These are phyloP conservation scores for Pezicula carpinea DNA, from an alignment of 2,329 filamentous ascomycete species.

Conservation along the genomic window DNA sequence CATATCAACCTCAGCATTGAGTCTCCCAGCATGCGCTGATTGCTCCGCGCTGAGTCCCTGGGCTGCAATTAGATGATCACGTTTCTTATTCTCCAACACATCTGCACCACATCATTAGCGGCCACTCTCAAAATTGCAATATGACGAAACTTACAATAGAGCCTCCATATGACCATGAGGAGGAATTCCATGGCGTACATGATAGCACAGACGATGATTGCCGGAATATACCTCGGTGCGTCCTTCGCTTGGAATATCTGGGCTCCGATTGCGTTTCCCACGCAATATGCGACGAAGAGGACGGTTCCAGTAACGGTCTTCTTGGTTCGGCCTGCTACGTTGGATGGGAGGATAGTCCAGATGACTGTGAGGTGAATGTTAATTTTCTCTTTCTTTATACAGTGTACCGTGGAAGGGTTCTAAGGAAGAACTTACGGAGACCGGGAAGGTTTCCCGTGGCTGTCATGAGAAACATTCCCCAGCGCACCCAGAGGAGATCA, in stretches of 20 bases:
- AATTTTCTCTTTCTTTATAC: neutral
- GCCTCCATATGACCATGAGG: neutral
- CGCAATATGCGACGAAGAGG: constrained; percentile 41
- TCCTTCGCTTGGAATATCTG: constrained; percentile 46
- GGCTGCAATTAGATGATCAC: neutral
- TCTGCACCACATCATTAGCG: neutral
- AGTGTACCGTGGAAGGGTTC: too few species aligned
- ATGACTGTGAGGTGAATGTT: constrained; percentile 19
- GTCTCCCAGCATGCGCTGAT: neutral
- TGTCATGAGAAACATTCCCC: constrained; percentile 30
- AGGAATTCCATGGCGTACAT: constrained; percentile 15
- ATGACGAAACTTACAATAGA: neutral
- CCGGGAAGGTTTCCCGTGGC: constrained; percentile 24
- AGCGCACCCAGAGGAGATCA: constrained; percentile 26
- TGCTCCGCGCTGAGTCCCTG: neutral
- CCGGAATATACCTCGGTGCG: constrained; percentile 44
- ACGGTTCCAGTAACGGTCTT: constrained; percentile 39
- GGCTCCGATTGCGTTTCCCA: constrained; percentile 51
- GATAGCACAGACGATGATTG: constrained; percentile 36
- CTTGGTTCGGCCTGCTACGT: constrained; percentile 41
- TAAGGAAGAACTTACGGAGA: constrained; percentile 15
- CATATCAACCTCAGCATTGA: neutral
- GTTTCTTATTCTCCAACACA: neutral
- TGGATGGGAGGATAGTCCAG: constrained; percentile 29
- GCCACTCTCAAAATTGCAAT: too few species aligned